phyloP scores from a whole-genome alignment of 495 filamentous ascomycete genomes.

The Hypoxylon fragiforme region DNA sequence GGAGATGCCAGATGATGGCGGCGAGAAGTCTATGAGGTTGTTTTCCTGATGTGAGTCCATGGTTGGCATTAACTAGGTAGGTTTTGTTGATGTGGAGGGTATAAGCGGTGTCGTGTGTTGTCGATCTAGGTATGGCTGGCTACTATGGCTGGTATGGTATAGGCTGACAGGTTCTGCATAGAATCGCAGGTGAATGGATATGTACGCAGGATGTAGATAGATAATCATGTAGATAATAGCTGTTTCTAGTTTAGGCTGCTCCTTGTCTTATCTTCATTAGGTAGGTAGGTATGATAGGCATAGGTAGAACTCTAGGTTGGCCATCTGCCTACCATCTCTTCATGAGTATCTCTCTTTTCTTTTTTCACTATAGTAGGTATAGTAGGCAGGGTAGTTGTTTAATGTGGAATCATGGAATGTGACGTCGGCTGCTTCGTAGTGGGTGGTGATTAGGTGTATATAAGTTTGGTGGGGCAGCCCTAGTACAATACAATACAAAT shows the following conservation, averaged over 20 bases:
- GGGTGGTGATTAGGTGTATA: neutral
- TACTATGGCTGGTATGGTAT: no score
- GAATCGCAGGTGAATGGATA: no score
- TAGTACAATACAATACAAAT: neutral
- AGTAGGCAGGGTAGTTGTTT: no score
- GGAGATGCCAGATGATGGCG: conserved; percentile 24
- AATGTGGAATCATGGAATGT: no score
- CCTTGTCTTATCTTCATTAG: conserved; percentile 4
- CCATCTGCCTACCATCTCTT: no score
- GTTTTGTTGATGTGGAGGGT: conserved; percentile 8
- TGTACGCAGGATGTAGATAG: conserved; percentile 5
- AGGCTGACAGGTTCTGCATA: no score
- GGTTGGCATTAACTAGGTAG: neutral
- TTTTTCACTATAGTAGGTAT: no score
- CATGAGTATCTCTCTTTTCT: no score
- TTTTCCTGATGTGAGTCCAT: conserved; percentile 23
- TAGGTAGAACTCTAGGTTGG: conserved; percentile 7
- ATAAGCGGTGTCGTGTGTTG: conserved; percentile 14
- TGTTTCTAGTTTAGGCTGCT: conserved; percentile 1
- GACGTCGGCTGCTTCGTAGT: neutral
- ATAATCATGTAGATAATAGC: conserved; percentile 16
- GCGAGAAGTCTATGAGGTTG: conserved; percentile 31
- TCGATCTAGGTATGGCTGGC: conserved; percentile 3
- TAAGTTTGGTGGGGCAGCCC: neutral
- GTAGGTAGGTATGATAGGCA: no score